A percentile compares a stretch with the other conserved stretches of the same genome.
Conservation (phyloP, 257 asterid species). For the Datura wrightii region DNA sequence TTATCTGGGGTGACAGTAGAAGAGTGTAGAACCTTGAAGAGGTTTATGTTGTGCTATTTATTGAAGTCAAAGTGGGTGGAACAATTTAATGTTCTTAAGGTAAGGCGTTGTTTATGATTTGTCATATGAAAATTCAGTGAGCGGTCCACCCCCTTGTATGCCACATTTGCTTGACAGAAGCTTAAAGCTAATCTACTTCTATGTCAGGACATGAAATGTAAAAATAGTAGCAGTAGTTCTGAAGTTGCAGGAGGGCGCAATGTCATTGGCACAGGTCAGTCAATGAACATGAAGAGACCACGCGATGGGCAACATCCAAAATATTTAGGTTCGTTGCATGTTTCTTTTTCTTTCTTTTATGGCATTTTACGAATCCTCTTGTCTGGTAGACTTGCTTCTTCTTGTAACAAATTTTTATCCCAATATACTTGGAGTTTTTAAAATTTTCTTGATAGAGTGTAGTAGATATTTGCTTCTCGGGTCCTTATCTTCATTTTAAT, state of each 20-base stretch:
- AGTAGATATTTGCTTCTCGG: not conserved
- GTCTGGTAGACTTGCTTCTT: not conserved
- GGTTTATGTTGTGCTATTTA: slow-evolving; percentile 55
- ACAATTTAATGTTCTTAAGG: slow-evolving; percentile 60
- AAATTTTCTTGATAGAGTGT: not conserved
- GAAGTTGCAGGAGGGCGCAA: slow-evolving; percentile 48
- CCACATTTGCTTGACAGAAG: not conserved
- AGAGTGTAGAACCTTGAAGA: slow-evolving; percentile 64
- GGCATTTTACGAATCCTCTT: not conserved
- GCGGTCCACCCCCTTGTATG: not conserved
- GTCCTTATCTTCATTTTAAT: not conserved
- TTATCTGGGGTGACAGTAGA: slow-evolving; percentile 53
- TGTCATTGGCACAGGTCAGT: slow-evolving; percentile 39
- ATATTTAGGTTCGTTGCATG: slow-evolving; percentile 52
- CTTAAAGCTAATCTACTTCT: slow-evolving; percentile 21
- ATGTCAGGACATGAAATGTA: slow-evolving; percentile 58
- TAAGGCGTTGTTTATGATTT: slow-evolving; percentile 38
- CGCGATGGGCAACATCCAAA: slow-evolving; percentile 52
- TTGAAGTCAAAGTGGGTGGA: slow-evolving; percentile 75
- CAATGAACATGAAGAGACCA: slow-evolving; percentile 52
- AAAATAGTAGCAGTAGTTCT: slow-evolving; percentile 42
- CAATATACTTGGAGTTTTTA: not conserved
- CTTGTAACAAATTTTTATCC: not conserved
- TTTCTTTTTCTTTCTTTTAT: not conserved
- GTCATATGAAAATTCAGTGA: slow-evolving; percentile 3